Percentiles rank a stretch among this genome's conserved stretches.
These are phyloP conservation scores for Pueraria montana DNA, from an alignment of 306 rosid genomes.

Conservation along the genomic window DNA sequence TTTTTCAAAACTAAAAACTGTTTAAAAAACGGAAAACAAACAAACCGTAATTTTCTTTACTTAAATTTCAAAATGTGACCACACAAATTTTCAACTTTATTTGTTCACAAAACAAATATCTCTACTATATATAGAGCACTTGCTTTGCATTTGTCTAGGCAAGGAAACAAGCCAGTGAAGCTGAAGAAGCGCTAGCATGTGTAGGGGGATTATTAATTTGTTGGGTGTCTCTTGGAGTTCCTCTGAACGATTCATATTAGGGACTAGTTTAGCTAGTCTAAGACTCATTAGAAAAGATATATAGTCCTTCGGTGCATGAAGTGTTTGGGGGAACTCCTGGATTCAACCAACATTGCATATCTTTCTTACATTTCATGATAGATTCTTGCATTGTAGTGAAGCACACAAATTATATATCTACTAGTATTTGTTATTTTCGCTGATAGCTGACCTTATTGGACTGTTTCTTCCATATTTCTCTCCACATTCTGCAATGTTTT, in stretches of 20 bases:
- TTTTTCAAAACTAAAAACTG: too few relatives aligned
- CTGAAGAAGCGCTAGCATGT: background rate
- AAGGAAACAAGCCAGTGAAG: background rate
- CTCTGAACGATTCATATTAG: background rate
- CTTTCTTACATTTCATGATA: background rate
- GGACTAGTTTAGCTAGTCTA: too few relatives aligned
- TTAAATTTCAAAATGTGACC: too few relatives aligned
- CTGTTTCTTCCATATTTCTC: too few relatives aligned
- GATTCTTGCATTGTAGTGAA: too few relatives aligned
- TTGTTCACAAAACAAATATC: background rate
- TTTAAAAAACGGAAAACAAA: too few relatives aligned
- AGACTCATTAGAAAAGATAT: too few relatives aligned
- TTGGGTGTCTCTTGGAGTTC: background rate
- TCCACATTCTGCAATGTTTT: background rate
- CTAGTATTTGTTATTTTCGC: too few relatives aligned
- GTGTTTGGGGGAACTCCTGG: constrained; percentile 9
- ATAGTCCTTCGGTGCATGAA: too few relatives aligned
- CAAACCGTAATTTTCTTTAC: too few relatives aligned
- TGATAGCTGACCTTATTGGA: too few relatives aligned
- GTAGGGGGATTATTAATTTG: background rate
- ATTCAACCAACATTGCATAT: background rate
- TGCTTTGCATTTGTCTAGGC: background rate
- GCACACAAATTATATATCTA: too few relatives aligned
- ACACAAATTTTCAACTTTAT: background rate
- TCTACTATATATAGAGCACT: background rate